These are phyloP conservation scores for Corymbia maculata DNA, from an alignment of 345 rosid genomes.

Conservation along the genomic window DNA sequence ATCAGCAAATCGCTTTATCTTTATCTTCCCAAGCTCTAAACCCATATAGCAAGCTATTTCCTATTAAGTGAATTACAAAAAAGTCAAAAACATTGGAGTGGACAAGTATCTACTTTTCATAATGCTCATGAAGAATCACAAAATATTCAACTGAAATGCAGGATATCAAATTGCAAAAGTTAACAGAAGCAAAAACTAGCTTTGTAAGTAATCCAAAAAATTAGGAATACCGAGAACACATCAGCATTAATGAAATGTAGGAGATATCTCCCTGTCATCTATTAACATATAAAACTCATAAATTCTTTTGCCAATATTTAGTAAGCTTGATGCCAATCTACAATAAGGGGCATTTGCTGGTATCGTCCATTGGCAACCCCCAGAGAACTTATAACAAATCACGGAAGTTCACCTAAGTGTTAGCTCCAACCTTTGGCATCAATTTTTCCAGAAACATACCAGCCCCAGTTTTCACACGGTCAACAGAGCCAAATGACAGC, in stretches of 20 bases:
- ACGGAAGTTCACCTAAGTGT: neutral
- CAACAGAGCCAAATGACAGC: neutral
- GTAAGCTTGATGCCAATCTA: neutral
- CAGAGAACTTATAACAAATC: neutral
- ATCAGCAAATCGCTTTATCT: constrained; percentile 90
- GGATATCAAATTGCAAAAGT: neutral
- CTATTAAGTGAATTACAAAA: constrained; percentile 12
- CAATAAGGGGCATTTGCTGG: neutral
- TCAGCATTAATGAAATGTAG: neutral
- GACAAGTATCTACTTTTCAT: neutral
- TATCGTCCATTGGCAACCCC: neutral
- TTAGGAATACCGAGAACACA: neutral
- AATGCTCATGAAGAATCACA: neutral
- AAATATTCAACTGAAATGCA: neutral
- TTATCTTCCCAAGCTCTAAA: constrained; percentile 80
- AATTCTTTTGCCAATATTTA: neutral
- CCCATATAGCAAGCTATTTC: constrained; percentile 97
- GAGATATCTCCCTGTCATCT: neutral
- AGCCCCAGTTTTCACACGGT: neutral
- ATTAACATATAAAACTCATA: neutral
- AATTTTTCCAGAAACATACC: neutral
- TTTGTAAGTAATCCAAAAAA: neutral
- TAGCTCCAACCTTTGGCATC: neutral
- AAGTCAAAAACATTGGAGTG: neutral
- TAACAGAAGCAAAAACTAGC: neutral